Evolutionary conservation across 2,329 filamentous ascomycete species (phyloP).

Genomic region (Aspergillus terreus): DNA sequence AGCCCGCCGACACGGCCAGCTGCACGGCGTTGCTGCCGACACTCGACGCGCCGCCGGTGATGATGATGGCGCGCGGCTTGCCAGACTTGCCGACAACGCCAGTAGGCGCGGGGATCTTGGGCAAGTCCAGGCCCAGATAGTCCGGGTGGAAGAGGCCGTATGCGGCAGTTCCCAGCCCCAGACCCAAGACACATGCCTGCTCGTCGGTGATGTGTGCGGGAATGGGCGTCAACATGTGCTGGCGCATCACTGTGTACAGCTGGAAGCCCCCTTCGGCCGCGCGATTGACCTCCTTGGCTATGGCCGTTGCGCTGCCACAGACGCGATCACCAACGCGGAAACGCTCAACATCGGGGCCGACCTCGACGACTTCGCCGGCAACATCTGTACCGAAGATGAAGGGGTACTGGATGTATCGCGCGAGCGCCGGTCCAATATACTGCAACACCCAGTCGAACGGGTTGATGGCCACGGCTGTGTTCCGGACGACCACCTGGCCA

Average conservation of each 20-base stretch:
- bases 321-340: constrained; percentile 28
- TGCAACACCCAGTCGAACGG: constrained; percentile 42
- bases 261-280: constrained; percentile 24
- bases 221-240: constrained; percentile 22
- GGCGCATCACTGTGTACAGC: constrained; percentile 23
- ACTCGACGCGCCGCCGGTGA: constrained; percentile 45
- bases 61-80: constrained; percentile 25
- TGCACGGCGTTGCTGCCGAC: constrained; percentile 44
- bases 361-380: constrained; percentile 45
- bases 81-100: constrained; percentile 11
- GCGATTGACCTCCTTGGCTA: constrained; percentile 20
- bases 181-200: constrained; percentile 35
- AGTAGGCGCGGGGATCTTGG: neutral
- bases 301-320: constrained; percentile 14
- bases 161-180: constrained; percentile 31
- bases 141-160: constrained; percentile 20
- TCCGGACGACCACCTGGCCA: constrained; percentile 41
- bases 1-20: constrained; percentile 38
- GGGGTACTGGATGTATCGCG: constrained; percentile 3
- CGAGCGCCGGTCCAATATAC: constrained; percentile 11
- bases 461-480: constrained; percentile 42
- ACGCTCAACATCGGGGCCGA: constrained; percentile 29
- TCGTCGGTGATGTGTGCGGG: constrained; percentile 30
- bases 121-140: constrained; percentile 20
- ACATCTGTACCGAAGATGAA: constrained; percentile 42